Evolutionary conservation across 139 green algal genomes (phyloP).

Genomic region (Chlamydomonas sp.): DNA sequence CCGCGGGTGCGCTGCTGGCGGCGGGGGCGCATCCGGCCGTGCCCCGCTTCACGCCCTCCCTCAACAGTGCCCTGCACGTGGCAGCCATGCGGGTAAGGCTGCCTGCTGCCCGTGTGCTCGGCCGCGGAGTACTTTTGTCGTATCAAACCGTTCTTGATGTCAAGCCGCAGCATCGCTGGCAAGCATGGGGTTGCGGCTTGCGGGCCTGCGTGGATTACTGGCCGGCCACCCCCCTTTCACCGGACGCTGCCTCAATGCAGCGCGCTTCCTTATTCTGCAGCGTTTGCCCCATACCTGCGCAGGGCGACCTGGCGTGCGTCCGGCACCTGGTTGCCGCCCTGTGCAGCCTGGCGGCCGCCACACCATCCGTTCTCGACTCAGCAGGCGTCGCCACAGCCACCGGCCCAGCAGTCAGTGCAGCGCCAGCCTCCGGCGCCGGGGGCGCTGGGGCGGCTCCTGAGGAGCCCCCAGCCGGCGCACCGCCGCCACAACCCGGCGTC

Average conservation of each 20-base stretch:
- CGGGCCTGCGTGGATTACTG: background rate
- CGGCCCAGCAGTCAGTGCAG: background rate
- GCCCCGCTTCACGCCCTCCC: background rate
- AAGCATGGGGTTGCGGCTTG: background rate
- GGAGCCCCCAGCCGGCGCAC: background rate
- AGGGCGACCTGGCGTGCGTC: constrained; percentile 4
- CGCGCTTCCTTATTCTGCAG: too few relatives aligned
- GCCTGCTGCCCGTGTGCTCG: background rate
- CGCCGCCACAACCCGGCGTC: background rate
- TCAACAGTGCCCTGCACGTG: constrained; percentile 36
- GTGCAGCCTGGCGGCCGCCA: background rate
- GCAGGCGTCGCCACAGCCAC: background rate
- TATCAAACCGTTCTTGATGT: background rate
- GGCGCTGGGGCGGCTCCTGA: background rate
- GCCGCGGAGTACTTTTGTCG: background rate
- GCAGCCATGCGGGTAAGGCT: constrained; percentile 7
- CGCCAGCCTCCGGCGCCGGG: background rate
- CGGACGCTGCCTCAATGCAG: too few relatives aligned
- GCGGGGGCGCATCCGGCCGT: background rate
- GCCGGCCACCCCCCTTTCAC: background rate
- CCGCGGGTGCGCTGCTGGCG: constrained; percentile 13
- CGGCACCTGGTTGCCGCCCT: constrained; percentile 15
- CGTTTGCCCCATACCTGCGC: too few relatives aligned
- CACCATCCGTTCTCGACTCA: background rate
- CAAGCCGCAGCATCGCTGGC: too few relatives aligned